Conservation (phyloP, 2,329 filamentous ascomycete genomes). For the Aspergillus latus region DNA sequence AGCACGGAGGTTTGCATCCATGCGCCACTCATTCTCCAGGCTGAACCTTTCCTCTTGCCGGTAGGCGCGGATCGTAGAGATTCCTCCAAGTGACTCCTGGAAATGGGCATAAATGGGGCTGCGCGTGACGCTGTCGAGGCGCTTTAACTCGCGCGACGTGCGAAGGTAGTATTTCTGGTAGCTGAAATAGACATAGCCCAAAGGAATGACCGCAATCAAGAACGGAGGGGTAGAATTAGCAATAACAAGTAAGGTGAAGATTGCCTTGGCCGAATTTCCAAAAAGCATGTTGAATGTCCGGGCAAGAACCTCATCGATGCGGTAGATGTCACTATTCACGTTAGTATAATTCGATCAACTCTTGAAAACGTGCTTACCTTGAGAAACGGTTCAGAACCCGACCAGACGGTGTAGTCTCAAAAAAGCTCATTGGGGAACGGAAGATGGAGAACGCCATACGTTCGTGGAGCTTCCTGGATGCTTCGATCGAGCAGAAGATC, state of each 20-base stretch:
- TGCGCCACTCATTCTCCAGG: conserved; percentile 93
- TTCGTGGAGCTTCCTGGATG: conserved; percentile 93
- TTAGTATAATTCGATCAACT: not conserved
- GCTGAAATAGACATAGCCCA: conserved; percentile 79
- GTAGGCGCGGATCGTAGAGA: conserved; percentile 94
- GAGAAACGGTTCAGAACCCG: conserved; percentile 96
- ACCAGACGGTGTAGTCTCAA: conserved; percentile 95
- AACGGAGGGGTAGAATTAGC: conserved; percentile 79
- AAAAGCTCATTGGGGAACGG: conserved; percentile 97
- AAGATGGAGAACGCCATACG: conserved; percentile 97
- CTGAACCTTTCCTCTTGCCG: conserved; percentile 83
- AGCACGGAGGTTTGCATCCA: conserved; percentile 89
- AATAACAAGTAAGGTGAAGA: conserved; percentile 85
- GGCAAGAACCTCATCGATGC: conserved; percentile 87
- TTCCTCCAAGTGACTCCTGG: conserved; percentile 91
- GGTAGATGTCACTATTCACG: conserved; percentile 52
- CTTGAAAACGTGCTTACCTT: conserved; percentile 52
- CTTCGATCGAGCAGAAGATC: conserved; percentile 99
- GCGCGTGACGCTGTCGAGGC: conserved; percentile 89
- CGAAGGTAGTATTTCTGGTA: conserved; percentile 97
- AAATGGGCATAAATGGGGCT: conserved; percentile 98
- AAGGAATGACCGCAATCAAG: conserved; percentile 73
- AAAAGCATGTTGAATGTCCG: conserved; percentile 98
- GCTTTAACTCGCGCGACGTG: conserved; percentile 93
- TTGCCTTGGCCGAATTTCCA: conserved; percentile 69